Evolutionary conservation across 2,329 filamentous ascomycete species (phyloP).

Genomic region (Nothopassalora personata): DNA sequence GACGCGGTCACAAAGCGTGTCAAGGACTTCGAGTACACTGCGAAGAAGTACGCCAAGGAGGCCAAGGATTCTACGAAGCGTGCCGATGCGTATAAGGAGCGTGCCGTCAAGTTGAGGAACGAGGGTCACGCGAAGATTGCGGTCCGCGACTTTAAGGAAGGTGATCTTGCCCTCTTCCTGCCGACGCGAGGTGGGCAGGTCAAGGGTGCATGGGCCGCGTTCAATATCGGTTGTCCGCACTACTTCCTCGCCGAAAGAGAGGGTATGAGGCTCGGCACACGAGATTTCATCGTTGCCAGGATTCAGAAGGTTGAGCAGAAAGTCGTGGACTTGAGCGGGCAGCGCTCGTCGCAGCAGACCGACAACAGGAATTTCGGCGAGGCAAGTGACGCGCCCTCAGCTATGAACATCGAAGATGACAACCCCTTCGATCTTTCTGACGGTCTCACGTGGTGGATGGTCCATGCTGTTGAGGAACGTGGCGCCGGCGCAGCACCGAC

Average conservation of each 20-base stretch:
- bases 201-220: constrained; percentile 93
- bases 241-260: constrained; percentile 96
- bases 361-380: constrained; percentile 45
- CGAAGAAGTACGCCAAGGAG: constrained; percentile 89
- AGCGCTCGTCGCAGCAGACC: constrained; percentile 43
- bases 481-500: constrained; percentile 64
- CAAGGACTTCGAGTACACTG: constrained; percentile 88
- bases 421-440: constrained; percentile 97
- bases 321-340: constrained; percentile 74
- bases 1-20: constrained; percentile 84
- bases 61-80: constrained; percentile 52
- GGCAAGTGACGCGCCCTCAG: constrained; percentile 49
- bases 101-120: constrained; percentile 70
- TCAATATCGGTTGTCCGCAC: constrained; percentile 95
- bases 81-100: constrained; percentile 65
- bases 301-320: constrained; percentile 89
- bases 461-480: constrained; percentile 91
- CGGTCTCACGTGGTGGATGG: constrained; percentile 89
- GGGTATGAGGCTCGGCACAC: constrained; percentile 70
- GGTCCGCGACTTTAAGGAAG: constrained; percentile 92
- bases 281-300: constrained; percentile 94
- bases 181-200: constrained; percentile 84
- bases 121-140: constrained; percentile 95
- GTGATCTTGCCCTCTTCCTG: constrained; percentile 87
- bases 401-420: constrained; percentile 63